phyloP scores from a whole-genome alignment of 2,329 filamentous ascomycete genomes.

The Pestalotiopsis sp. region DNA sequence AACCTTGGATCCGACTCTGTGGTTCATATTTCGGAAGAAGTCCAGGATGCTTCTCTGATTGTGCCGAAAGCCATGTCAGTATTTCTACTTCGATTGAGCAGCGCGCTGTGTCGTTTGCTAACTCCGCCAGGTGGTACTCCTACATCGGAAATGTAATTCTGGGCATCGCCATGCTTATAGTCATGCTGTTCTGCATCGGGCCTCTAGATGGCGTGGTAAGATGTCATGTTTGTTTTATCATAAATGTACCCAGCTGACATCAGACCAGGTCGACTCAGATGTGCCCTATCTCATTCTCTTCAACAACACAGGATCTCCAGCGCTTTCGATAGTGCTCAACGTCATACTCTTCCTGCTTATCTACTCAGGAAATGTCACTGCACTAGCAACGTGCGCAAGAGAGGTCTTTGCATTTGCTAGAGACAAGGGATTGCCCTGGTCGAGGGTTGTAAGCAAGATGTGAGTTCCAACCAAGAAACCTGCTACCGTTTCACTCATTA shows the following conservation, averaged over 20 bases:
- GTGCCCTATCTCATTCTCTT: constrained; percentile 1
- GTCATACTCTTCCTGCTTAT: background rate
- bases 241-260: background rate
- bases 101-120: background rate
- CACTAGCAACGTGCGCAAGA: constrained; percentile 25
- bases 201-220: background rate
- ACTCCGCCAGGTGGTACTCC: background rate
- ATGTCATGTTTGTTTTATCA: too few relatives aligned
- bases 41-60: background rate
- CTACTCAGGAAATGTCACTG: constrained; percentile 29
- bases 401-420: constrained; percentile 30
- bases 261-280: background rate
- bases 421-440: background rate
- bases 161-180: background rate
- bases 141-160: background rate
- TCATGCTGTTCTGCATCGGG: background rate
- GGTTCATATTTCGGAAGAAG: constrained; percentile 1
- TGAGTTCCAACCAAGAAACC: background rate
- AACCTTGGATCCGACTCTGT: background rate
- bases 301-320: background rate
- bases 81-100: background rate
- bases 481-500: background rate
- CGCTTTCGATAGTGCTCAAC: background rate
- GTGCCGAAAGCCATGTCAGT: background rate
- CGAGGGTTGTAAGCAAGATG: background rate